Evolutionary conservation across 768 basidiomycete species (phyloP).

Genomic region (Leucocoprinus birnbaumii): DNA sequence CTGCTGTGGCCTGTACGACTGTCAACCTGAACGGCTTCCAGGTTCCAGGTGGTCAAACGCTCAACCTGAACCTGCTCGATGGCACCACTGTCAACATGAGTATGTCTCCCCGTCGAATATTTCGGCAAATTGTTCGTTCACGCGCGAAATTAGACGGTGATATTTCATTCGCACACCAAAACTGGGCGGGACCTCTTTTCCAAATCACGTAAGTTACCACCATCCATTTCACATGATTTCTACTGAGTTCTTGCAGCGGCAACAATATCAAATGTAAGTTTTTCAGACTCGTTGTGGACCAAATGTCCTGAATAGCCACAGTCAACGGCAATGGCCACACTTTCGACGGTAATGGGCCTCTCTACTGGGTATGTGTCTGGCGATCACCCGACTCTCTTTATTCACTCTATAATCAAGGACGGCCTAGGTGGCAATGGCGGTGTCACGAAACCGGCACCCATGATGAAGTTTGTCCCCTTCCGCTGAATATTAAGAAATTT

Average conservation of each 20-base stretch:
- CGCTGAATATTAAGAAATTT: not conserved
- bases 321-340: constrained; percentile 40
- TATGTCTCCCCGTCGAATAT: constrained; percentile 24
- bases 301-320: constrained; percentile 10
- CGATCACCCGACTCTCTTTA: not conserved
- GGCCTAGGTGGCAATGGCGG: constrained; percentile 37
- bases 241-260: constrained; percentile 32
- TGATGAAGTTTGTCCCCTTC: constrained; percentile 35
- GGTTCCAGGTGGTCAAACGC: constrained; percentile 50
- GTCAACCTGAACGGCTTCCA: constrained; percentile 56
- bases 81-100: constrained; percentile 60
- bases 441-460: constrained; percentile 36
- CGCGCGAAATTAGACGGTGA: constrained; percentile 44
- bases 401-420: constrained; percentile 24
- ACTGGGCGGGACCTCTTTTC: constrained; percentile 56
- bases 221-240: not conserved
- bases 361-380: constrained; percentile 33
- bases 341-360: constrained; percentile 41
- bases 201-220: constrained; percentile 35
- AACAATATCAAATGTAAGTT: constrained; percentile 43
- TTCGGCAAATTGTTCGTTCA: not conserved
- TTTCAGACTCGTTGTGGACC: not conserved
- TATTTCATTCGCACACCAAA: constrained; percentile 48
- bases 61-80: constrained; percentile 41
- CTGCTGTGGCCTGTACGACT: constrained; percentile 53